These are phyloP conservation scores for Colletotrichum incanum DNA, from an alignment of 2,329 filamentous ascomycete species.

Conservation along the genomic window DNA sequence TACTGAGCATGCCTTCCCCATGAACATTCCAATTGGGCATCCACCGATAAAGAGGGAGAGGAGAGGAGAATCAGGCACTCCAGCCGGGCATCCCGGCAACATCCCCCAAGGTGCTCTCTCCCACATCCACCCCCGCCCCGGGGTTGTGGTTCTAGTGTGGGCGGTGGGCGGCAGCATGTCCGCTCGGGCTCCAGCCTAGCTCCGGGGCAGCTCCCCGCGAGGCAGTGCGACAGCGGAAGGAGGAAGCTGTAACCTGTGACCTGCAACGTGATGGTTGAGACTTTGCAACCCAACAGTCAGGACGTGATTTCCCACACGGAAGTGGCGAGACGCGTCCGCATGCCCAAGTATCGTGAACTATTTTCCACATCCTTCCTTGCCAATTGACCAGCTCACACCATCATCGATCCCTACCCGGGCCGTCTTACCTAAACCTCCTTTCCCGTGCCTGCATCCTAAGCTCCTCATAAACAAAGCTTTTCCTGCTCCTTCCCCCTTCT, in stretches of 20 bases:
- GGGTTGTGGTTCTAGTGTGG: slow-evolving; percentile 16
- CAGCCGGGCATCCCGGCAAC: slow-evolving; percentile 33
- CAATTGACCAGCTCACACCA: slow-evolving; percentile 4
- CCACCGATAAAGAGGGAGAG: not conserved
- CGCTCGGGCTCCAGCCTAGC: slow-evolving; percentile 30
- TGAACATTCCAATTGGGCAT: slow-evolving; percentile 1
- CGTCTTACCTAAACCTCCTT: slow-evolving; percentile 10
- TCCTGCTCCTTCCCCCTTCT: slow-evolving; percentile 1
- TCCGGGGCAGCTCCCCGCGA: slow-evolving; percentile 38
- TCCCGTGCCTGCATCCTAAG: not conserved
- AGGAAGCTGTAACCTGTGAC: slow-evolving; percentile 9
- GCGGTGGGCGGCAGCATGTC: slow-evolving; percentile 22
- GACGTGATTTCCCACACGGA: slow-evolving; percentile 15
- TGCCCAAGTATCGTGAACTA: slow-evolving; percentile 33
- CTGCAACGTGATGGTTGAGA: slow-evolving; percentile 15
- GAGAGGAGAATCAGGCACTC: slow-evolving; percentile 3
- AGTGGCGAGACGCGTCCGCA: slow-evolving; percentile 33
- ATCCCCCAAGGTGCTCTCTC: slow-evolving; percentile 4
- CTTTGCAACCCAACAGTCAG: not conserved
- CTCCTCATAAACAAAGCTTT: slow-evolving; percentile 27
- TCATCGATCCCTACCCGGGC: not conserved
- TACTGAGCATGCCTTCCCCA: not conserved
- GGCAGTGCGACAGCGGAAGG: slow-evolving; percentile 32
- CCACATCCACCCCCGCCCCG: slow-evolving; percentile 35
- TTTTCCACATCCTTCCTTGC: slow-evolving; percentile 4